Evolutionary conservation across 345 rosid genomes (phyloP).

Genomic region (Brassica carinata): DNA sequence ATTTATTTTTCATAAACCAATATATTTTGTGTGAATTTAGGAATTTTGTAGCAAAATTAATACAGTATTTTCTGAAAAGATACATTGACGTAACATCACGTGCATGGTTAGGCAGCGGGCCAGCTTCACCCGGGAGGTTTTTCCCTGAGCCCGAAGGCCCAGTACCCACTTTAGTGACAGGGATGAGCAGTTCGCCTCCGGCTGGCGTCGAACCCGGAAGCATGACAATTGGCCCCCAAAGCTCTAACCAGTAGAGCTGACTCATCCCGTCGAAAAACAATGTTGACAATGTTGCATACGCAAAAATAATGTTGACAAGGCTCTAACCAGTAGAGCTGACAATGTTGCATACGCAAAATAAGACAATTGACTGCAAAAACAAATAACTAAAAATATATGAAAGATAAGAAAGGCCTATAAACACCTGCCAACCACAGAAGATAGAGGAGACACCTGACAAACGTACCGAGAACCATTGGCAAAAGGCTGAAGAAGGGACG

Average conservation of each 20-base stretch:
- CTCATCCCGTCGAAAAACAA: no score
- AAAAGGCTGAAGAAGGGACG: not conserved
- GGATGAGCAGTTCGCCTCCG: no score
- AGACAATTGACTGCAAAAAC: not conserved
- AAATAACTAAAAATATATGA: not conserved
- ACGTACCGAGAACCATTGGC: not conserved
- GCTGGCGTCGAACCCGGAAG: no score
- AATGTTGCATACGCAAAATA: not conserved
- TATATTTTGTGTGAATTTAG: not conserved
- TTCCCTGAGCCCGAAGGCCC: no score
- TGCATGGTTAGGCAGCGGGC: slow-evolving; percentile 14
- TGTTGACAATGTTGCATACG: no score
- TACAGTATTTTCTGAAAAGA: not conserved
- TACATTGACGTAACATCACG: slow-evolving; percentile 19
- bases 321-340: no score
- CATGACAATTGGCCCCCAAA: no score
- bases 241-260: no score
- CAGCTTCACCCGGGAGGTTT: no score
- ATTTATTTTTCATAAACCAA: not conserved
- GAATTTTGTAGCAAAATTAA: not conserved
- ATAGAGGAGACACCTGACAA: not conserved
- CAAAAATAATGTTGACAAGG: no score
- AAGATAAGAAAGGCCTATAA: not conserved
- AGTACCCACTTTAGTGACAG: no score
- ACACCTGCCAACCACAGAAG: not conserved